A percentile compares a stretch with the other conserved stretches of the same genome.
Conservation (phyloP, 306 rosid genomes). For the Quercus ilex region DNA sequence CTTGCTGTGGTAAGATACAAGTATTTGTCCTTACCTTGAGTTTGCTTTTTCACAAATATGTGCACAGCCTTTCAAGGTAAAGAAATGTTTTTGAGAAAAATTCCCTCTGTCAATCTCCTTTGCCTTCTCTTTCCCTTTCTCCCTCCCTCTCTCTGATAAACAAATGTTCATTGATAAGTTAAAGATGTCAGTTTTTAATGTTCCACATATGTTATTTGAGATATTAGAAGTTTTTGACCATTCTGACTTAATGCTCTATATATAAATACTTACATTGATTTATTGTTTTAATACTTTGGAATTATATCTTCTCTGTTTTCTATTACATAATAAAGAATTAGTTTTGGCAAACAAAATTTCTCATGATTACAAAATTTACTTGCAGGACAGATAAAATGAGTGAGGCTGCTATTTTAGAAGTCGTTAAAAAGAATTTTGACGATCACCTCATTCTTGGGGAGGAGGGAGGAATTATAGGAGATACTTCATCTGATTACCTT, state of each 20-base stretch:
- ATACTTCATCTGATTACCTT: slow-evolving; percentile 82
- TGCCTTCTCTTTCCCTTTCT: not conserved
- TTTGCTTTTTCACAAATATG: not conserved
- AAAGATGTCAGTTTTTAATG: not conserved
- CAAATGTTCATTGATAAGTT: not conserved
- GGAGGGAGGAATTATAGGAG: slow-evolving; percentile 96
- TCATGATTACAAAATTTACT: slow-evolving; percentile 21
- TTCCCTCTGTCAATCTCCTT: not conserved
- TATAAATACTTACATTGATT: not conserved
- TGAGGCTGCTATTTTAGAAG: slow-evolving; percentile 79
- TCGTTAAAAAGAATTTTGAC: slow-evolving; percentile 61
- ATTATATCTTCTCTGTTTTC: slow-evolving; percentile 1
- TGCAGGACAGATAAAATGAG: slow-evolving; percentile 95
- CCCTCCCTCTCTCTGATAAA: not conserved
- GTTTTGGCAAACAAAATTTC: slow-evolving; percentile 8
- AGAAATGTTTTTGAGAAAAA: not conserved
- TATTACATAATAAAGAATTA: not conserved
- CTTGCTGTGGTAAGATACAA: not conserved
- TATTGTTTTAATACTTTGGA: not conserved
- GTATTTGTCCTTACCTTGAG: not conserved
- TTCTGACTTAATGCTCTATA: not conserved
- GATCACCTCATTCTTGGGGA: slow-evolving; percentile 96
- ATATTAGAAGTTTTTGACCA: not conserved
- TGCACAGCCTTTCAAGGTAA: not conserved
- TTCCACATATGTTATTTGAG: not conserved